phyloP scores from a whole-genome alignment of 1,284 basidiomycete genomes.

The Tremellales sp. region DNA sequence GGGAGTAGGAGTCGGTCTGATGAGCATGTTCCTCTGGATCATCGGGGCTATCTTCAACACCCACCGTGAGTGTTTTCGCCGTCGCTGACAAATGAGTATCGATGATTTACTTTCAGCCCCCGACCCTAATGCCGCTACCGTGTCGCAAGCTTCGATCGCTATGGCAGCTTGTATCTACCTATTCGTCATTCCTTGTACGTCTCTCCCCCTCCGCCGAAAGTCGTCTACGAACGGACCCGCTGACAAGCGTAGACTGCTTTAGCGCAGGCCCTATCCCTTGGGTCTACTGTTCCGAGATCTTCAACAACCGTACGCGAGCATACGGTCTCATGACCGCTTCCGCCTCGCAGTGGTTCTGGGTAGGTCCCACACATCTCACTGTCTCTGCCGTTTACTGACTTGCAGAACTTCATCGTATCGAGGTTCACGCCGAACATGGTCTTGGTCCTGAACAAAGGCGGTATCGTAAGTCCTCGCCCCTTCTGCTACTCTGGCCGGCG shows the following conservation, averaged over 20 bases:
- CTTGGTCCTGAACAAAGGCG: constrained; percentile 44
- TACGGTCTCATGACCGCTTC: constrained; percentile 68
- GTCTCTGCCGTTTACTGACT: background rate
- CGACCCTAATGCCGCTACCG: constrained; percentile 12
- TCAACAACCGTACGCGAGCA: constrained; percentile 73
- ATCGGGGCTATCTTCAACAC: constrained; percentile 72
- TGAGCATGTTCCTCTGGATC: constrained; percentile 60
- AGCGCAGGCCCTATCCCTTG: constrained; percentile 40
- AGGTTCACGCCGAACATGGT: constrained; percentile 66
- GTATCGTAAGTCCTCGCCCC: constrained; percentile 17
- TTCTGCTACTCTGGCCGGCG: background rate
- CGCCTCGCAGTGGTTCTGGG: constrained; percentile 62
- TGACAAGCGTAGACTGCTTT: too few species aligned
- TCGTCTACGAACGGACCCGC: constrained; percentile 16
- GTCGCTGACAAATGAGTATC: background rate
- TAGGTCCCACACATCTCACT: too few species aligned
- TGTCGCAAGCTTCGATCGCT: constrained; percentile 36
- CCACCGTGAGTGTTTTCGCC: constrained; percentile 52
- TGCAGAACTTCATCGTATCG: constrained; percentile 52
- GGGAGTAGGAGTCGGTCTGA: constrained; percentile 55
- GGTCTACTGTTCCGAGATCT: constrained; percentile 62
- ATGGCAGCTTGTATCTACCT: constrained; percentile 45
- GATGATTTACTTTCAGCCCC: constrained; percentile 9
- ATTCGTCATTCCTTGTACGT: constrained; percentile 48
- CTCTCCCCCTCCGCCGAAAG: constrained; percentile 47